Evolutionary conservation across 2,329 filamentous ascomycete species (phyloP), one percentile per base, ranked within the genome.

Genomic region (Fusarium neocosmosporiellum): DNA sequence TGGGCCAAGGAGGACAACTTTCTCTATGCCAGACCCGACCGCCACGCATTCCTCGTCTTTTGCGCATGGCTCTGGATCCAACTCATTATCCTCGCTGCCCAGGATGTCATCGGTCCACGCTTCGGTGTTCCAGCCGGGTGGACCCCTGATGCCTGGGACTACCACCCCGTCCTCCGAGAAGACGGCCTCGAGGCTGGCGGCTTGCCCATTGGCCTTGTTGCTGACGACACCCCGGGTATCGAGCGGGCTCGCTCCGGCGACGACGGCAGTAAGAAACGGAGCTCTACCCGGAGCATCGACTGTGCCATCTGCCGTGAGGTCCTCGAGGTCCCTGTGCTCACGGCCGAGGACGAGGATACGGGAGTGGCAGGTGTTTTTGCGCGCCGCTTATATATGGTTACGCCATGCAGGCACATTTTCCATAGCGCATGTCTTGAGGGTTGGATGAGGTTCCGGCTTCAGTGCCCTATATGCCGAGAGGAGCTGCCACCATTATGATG

Each of bases 391-490:
- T 98, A 98, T 83, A 99, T 99, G 96, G 94, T 98, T 24, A 99
- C 96, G 65, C 96, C 96, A 55, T 99, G 96, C 82, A 87, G 95
- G 63, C 96, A 99, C 84, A 95, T 98, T 57, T 99, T 99, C 81
- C 96, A 99, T 80, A 96, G 92, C 65, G 86, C 88, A 34, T 99
- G 96, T 82, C 84, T 99, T 75, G 96, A 98, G 83, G 95, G 94
- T 41, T 98, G 96, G 96, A 96, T 99, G 93, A 89, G 94, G 79
- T 95, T 97, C 81, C 86, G 96, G 66, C 83, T 99, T 78, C 94
- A 98, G 84, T 99, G 96, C 83, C 96, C 96, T 1, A 98, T 98
- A 74, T 98, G 96, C 83, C 88, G 96, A 75, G 95, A 98, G 84
- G 92, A 93, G 67, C 82, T 98, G 78, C 96, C 96, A 59, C 94